Evolutionary conservation across 306 rosid genomes (phyloP).

Genomic region (Geum urbanum): DNA sequence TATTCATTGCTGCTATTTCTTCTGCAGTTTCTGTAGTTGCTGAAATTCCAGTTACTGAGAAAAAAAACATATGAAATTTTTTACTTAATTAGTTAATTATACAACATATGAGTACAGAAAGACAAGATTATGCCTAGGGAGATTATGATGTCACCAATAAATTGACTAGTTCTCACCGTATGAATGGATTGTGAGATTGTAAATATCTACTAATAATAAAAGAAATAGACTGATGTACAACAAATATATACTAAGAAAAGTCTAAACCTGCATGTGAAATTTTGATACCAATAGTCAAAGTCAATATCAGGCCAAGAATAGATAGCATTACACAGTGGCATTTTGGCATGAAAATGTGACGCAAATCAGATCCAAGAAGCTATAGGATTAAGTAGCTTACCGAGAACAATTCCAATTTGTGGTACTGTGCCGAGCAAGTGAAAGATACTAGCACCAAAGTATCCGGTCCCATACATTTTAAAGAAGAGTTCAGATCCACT

Average conservation of each 20-base stretch:
- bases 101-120: background rate
- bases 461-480: slow-evolving; percentile 30
- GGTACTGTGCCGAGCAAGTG: slow-evolving; percentile 35
- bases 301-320: background rate
- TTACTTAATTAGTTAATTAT: background rate
- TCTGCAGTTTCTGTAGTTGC: slow-evolving; percentile 19
- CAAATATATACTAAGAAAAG: background rate
- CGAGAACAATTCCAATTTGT: slow-evolving; percentile 25
- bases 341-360: background rate
- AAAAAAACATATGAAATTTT: background rate
- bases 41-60: slow-evolving; percentile 27
- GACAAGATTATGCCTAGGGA: background rate
- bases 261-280: background rate
- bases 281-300: background rate
- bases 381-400: slow-evolving; percentile 18
- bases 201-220: background rate
- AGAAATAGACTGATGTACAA: background rate
- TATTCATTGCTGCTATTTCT: slow-evolving; percentile 22
- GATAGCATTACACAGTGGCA: background rate
- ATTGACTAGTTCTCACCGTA: background rate
- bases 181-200: background rate
- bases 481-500: slow-evolving; percentile 34
- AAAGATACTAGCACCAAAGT: slow-evolving; percentile 35
- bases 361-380: background rate
- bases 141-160: background rate